A percentile compares a stretch with the other conserved stretches of the same genome.
These are phyloP conservation scores for Phytopythium mirpurense DNA, from an alignment of 352 stramenopile genomes.

Conservation along the genomic window DNA sequence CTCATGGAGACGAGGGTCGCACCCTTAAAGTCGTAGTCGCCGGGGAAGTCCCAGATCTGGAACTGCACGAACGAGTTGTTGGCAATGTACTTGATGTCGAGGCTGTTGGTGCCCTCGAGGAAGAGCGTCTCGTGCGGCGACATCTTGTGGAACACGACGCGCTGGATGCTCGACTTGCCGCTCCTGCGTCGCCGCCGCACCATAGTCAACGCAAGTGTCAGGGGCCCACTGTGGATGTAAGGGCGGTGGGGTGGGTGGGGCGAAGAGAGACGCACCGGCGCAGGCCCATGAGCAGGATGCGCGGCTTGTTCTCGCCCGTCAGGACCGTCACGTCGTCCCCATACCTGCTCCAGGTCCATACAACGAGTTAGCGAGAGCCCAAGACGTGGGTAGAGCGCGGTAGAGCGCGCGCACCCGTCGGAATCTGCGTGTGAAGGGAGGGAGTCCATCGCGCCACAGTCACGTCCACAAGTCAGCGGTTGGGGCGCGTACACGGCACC, in stretches of 20 bases:
- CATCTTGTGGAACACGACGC: slow-evolving; percentile 99
- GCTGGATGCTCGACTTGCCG: slow-evolving; percentile 89
- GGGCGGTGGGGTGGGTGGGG: too few relatives aligned
- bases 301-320: slow-evolving; percentile 88
- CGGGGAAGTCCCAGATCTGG: slow-evolving; percentile 99
- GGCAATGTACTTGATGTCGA: slow-evolving; percentile 95
- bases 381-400: not conserved
- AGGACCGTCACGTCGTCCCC: slow-evolving; percentile 62
- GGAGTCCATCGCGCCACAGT: too few relatives aligned
- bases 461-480: not conserved
- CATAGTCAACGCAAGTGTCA: too few relatives aligned
- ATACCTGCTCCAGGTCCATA: slow-evolving; percentile 34
- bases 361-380: too few relatives aligned
- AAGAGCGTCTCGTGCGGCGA: slow-evolving; percentile 98
- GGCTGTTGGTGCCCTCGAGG: slow-evolving; percentile 80
- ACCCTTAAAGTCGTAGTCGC: slow-evolving; percentile 91
- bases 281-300: slow-evolving; percentile 97
- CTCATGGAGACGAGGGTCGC: not conserved
- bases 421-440: slow-evolving; percentile 2
- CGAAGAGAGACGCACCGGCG: slow-evolving; percentile 56
- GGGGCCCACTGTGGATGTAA: too few relatives aligned
- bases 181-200: slow-evolving; percentile 36
- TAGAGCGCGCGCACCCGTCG: slow-evolving; percentile 1
- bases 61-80: slow-evolving; percentile 98
- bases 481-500: not conserved